Evolutionary conservation across 805 yeast genomes (phyloP).

Genomic region (Metschnikowia anglica): DNA sequence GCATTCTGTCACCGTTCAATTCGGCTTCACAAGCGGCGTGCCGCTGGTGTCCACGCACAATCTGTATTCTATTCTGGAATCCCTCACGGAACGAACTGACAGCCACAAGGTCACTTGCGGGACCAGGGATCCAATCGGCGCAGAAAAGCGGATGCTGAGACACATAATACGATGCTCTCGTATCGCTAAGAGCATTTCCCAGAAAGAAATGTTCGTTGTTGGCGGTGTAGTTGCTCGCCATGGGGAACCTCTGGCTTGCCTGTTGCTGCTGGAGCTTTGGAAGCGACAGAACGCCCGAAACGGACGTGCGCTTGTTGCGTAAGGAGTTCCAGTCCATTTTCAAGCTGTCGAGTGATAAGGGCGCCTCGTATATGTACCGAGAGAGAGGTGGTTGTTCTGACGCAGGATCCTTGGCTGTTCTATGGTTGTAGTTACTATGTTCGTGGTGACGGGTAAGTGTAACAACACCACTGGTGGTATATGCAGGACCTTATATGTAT

Average conservation of each 20-base stretch:
- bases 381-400: too few relatives aligned
- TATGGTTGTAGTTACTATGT: too few relatives aligned
- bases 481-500: too few relatives aligned
- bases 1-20: neutral
- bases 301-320: constrained; percentile 18
- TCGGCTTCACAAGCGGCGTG: neutral
- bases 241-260: constrained; percentile 9
- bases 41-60: constrained; percentile 36
- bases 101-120: constrained; percentile 51
- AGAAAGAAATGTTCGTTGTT: neutral
- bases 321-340: constrained; percentile 20
- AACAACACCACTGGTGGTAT: too few relatives aligned
- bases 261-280: constrained; percentile 10
- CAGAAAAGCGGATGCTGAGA: constrained; percentile 36
- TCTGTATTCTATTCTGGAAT: constrained; percentile 60
- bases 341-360: too few relatives aligned
- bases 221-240: constrained; percentile 2
- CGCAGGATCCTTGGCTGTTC: too few relatives aligned
- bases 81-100: constrained; percentile 83
- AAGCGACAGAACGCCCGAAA: constrained; percentile 10
- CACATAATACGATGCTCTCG: constrained; percentile 12
- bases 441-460: too few relatives aligned
- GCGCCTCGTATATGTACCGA: too few relatives aligned
- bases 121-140: constrained; percentile 34
- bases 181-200: neutral